Evolutionary conservation across 768 basidiomycete species (phyloP), one percentile per base, ranked within the genome.

Genomic region (Collybia nuda): DNA sequence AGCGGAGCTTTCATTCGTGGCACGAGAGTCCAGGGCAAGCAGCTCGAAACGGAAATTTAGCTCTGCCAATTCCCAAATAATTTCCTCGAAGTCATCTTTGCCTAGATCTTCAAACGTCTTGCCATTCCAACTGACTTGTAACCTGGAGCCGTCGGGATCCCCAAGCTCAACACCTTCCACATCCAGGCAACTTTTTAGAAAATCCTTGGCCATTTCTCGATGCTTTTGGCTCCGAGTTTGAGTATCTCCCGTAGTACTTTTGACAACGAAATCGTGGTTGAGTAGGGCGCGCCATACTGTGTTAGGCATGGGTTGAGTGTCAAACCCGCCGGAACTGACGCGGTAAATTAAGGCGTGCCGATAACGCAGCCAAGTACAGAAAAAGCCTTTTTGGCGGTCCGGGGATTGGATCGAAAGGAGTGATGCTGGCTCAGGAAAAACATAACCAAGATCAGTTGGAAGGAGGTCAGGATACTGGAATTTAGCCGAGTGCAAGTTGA

Each of bases 21-120:
- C 55, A 17, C 50, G 36, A 7, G 38, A 38, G 21, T 66, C 47
- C 5, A 66, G 55, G 11, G 60, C 52, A 11, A 51, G 41, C 6
- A 64, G 51, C 22, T 63, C 56, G 36, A 52, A 59, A 5, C 42
- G 41, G 44, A 61, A 65, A 19, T 56, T 56, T n/a, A 58, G 51
- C 35, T 65, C 52, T 3, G 45, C 50, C 0, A 64, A 21, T 43
- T 61, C 51, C 56, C 53, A 62, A 5, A 61, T 19, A 36, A 65
- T 48, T 39, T 56, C 48, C 36, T 55, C 50, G 3, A 24, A 48
- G 9, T 51, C 46, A 6, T 23, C 19, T 22, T 42, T 18, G 3
- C 26, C 29, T 18, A 51, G 40, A 1, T 39, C 24, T 18, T 14
- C 17, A 6, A 39, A 42, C 15, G 44, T 44, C 32, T 4, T 18